Evolutionary conservation across 1,284 basidiomycete genomes (phyloP).

Genomic region (Puccinia hordei): DNA sequence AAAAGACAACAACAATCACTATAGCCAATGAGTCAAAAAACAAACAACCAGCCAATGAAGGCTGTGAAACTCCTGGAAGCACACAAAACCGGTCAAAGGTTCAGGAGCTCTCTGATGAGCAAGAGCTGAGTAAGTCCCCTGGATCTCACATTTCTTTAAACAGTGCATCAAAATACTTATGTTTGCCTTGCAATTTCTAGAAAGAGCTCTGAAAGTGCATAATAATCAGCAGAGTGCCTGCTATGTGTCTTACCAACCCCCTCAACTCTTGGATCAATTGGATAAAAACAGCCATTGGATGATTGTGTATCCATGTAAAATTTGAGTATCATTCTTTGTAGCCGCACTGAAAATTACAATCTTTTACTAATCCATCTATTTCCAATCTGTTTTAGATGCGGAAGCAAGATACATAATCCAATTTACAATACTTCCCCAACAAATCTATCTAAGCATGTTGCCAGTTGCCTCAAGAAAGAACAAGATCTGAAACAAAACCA

Average conservation of each 20-base stretch:
- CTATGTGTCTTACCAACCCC: too few relatives aligned
- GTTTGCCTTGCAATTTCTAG: not conserved
- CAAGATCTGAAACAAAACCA: not conserved
- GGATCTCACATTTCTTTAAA: not conserved
- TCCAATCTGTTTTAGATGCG: constrained; percentile 1
- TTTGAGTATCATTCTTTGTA: not conserved
- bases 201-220: not conserved
- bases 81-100: constrained; percentile 4
- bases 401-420: constrained; percentile 3
- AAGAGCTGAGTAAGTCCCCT: constrained; percentile 6
- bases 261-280: too few relatives aligned
- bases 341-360: not conserved
- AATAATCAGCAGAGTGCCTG: too few relatives aligned
- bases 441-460: constrained; percentile 3
- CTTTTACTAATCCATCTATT: not conserved
- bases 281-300: too few relatives aligned
- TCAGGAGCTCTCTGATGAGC: not conserved
- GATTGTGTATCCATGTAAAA: too few relatives aligned
- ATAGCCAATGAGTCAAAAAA: too few relatives aligned
- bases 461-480: constrained; percentile 1
- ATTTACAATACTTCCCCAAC: not conserved
- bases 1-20: too few relatives aligned
- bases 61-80: constrained; percentile 15
- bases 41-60: too few relatives aligned
- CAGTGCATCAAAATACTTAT: not conserved